A percentile compares a stretch with the other conserved stretches of the same genome.
These are phyloP conservation scores for Kingdonia uniflora DNA, from an alignment of 164 flowering plant species.

Conservation along the genomic window DNA sequence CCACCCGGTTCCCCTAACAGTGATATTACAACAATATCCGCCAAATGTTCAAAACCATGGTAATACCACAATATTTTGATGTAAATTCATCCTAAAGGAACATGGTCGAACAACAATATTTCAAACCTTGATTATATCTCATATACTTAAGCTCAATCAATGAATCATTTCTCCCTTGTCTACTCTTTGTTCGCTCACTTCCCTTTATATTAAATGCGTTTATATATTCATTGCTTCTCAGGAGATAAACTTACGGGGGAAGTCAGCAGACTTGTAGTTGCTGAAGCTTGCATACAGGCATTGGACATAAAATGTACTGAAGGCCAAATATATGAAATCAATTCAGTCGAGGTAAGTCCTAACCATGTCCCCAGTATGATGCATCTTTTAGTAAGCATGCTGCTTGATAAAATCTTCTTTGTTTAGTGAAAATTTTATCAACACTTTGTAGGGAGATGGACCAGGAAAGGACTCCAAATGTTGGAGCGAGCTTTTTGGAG, in stretches of 20 bases:
- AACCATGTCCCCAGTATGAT: neutral
- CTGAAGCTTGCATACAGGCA: conserved; percentile 94
- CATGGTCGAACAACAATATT: too few species aligned
- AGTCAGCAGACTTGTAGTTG: conserved; percentile 87
- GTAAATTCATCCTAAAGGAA: too few species aligned
- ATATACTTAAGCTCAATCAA: too few species aligned
- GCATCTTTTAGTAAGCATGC: neutral
- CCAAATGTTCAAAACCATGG: too few species aligned
- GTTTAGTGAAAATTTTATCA: neutral
- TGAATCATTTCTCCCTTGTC: too few species aligned
- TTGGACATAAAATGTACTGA: conserved; percentile 66
- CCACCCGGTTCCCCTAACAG: too few species aligned
- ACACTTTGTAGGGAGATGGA: conserved; percentile 67
- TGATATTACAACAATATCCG: too few species aligned
- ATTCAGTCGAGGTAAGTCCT: conserved; percentile 60
- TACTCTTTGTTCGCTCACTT: too few species aligned
- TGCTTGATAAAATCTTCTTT: neutral
- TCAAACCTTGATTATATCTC: too few species aligned
- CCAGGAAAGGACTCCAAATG: conserved; percentile 65
- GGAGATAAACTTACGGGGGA: conserved; percentile 96
- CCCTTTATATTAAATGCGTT: too few species aligned
- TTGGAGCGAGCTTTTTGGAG: conserved; percentile 69
- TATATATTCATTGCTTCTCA: conserved; percentile 23
- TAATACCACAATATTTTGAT: too few species aligned
- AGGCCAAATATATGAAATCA: conserved; percentile 75